Evolutionary conservation across 192 early-diverging fungal genomes (phyloP), one percentile per base, ranked within the genome.

Genomic region (Spinellus fusiger): DNA sequence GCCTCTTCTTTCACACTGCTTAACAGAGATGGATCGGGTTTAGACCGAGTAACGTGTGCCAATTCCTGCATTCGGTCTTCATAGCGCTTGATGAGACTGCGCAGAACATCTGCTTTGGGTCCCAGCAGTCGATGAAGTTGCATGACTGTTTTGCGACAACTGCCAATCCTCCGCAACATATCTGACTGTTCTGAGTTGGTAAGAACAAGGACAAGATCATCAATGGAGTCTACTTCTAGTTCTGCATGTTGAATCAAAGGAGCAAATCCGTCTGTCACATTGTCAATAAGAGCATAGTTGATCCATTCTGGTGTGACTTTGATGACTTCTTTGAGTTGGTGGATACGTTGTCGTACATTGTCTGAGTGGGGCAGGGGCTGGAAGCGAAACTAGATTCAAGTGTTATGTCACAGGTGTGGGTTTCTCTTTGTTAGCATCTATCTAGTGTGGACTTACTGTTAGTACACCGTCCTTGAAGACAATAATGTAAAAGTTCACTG

Each of bases 211-310:
- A 90, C 90, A 12, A 91, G 66, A 22, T 87, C 87, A 60, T 94
- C 92, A 18, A 92, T 85, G 7, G 80, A 73, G 18, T 86, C 83
- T 3, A 92, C 91, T 66, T 92, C 90, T 12, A 74, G 52, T 75
- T 92, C 90, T 37, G 90, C 81, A 20, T 75, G 65, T 23, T 77
- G 59, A 51, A 92, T 71, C 2, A 84, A 59, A 15, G 83, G 83
- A 28, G 81, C 79, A 64, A 91, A 86, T 9, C 75, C 73, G 60
- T 94, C 93, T 1, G 88, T 89, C 20, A 92, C 77, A 48, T 86
- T 83, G 68, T 93, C 92, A 27, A 93, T 81, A 10, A 92, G 61
- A 8, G 81, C 90, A 61, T 90, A 91, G 64, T 85, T 86, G 26
- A 90, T 75, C 88, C 88, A 90, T 53, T 90, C 86, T 34, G 76